Base-by-base conservation (phyloP, 495 filamentous ascomycete genomes). In the Penicillium atrosanguineum region DNA sequence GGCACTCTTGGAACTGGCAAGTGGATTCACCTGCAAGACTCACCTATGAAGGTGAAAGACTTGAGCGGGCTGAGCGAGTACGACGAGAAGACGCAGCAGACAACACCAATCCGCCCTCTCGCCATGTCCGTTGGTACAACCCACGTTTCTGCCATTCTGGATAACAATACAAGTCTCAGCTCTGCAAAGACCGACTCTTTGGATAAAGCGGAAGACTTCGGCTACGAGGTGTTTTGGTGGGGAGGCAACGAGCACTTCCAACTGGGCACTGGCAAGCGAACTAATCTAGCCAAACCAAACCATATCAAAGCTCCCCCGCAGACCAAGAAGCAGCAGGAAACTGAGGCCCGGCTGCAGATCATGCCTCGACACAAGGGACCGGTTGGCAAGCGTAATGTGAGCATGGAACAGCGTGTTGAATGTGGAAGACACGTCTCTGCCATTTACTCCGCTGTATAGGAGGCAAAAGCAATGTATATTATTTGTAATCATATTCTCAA, bases 161-260 rank as follows among this genome's bases (percentile, higher is more conserved):
- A 85, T 57, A 96, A 96, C 62, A 76, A 87, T 19, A 85, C 88
- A 3, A 79, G 84, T 48, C 63, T 90, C 36, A 60, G 56, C 14
- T 64, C 75, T 15, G 78, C 83, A 4, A 71, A 69, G n/a, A 70
- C 68, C 15, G 68, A 69, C 11, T 62, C 74, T 6, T 63, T 71
- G 7, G 77, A 73, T 11, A 77, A 79, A 4, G 75, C 74, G 4
- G 82, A 84, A 44, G 84, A 87, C 53, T 96, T 82, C 77, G 93
- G 93, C 46, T 83, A 84, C 8, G 94, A 97, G 68, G 84, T 88
- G 2, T 65, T 97, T 6, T 95, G 86, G 80, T 98, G 92, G 89
- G 94, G 94, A 57, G 89, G 88, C 36, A 98, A 97, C 61, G 93
- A 98, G 72, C 80, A 83, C 56, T 96, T 88, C 63, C 94, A 98